Base-by-base conservation (phyloP, 805 yeast genomes). In the Metschnikowia koreensis region DNA sequence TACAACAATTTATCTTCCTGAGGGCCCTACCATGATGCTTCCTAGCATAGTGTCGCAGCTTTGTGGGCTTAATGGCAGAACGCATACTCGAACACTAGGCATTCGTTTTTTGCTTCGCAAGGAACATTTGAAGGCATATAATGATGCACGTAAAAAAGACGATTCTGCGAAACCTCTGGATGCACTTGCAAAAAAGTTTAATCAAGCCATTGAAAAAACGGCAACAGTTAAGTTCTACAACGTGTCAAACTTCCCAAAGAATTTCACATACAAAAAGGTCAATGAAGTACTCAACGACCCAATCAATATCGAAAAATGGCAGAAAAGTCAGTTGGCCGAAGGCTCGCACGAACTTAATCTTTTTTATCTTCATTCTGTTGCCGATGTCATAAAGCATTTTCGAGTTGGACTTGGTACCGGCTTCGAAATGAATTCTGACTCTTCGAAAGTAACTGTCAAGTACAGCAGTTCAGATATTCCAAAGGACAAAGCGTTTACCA, bases 1-100 rank as follows among this genome's bases (percentile, higher is more conserved):
- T 0, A 69, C 81, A 22, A 89, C 97, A 0, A 76, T 84, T 1
- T 93, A 92, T 63, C 76, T 86, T 22, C 93, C 96, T 0, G 87
- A 83, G 41, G 71, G 73, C 1, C 81, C 82, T 0, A 66, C 76
- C 9, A 82, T 87, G 50, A 86, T 92, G 93, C 69, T 92, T 1
- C 97, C 97, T 0, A 60, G 65, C 10, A 61, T 75, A 0, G 71
- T 86, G 50, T 73, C 84, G 1, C 67, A 76, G 3, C 53, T 73
- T 5, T 77, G 84, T 15, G 83, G 86, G 6, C 66, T 84, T 47
- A 53, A 52, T 22, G 86, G 84, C 1, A 64, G 66, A 2, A 66
- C 73, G 29, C 50, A 57, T 29, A 76, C 84, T 4, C 70, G 88
- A 53, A 69, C 76, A 1, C 66, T 74, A 53, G 74, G 66, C 1